Conservation (phyloP, 768 basidiomycete genomes). For the Psilocybe tampanensis region DNA sequence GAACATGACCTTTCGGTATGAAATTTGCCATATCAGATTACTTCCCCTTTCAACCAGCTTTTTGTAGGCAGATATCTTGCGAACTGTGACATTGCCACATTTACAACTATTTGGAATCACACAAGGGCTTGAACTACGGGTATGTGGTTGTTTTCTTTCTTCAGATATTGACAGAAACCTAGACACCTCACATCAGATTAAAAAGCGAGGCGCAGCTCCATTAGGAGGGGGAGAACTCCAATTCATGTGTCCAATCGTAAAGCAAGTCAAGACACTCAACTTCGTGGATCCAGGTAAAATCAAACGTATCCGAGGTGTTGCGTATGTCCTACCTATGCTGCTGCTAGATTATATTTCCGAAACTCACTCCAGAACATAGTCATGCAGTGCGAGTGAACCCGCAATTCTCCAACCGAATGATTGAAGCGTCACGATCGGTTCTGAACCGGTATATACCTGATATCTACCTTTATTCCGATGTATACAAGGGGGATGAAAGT, state of each 20-base stretch:
- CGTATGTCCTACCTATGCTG: slow-evolving; percentile 55
- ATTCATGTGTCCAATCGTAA: slow-evolving; percentile 90
- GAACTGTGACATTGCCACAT: slow-evolving; percentile 90
- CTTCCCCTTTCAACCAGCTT: not conserved
- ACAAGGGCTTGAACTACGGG: slow-evolving; percentile 88
- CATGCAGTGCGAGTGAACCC: slow-evolving; percentile 97
- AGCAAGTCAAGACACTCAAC: slow-evolving; percentile 89
- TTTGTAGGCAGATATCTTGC: slow-evolving; percentile 77
- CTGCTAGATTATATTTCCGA: not conserved
- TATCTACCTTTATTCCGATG: slow-evolving; percentile 97
- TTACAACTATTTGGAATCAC: slow-evolving; percentile 88
- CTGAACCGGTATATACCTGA: slow-evolving; percentile 97
- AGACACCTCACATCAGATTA: slow-evolving; percentile 71
- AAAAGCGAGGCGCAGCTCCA: slow-evolving; percentile 90
- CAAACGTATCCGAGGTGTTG: slow-evolving; percentile 92
- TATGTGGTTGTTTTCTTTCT: slow-evolving; percentile 32
- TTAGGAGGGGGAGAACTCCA: slow-evolving; percentile 92
- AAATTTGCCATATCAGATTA: not conserved
- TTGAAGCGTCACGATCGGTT: slow-evolving; percentile 89
- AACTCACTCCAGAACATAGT: slow-evolving; percentile 39
- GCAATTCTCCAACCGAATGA: slow-evolving; percentile 97
- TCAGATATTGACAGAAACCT: not conserved
- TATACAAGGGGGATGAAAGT: slow-evolving; percentile 96
- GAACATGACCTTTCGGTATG: slow-evolving; percentile 87
- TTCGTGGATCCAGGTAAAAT: slow-evolving; percentile 92